Conservation (phyloP, 306 rosid species). For the Calophaca sinica region DNA sequence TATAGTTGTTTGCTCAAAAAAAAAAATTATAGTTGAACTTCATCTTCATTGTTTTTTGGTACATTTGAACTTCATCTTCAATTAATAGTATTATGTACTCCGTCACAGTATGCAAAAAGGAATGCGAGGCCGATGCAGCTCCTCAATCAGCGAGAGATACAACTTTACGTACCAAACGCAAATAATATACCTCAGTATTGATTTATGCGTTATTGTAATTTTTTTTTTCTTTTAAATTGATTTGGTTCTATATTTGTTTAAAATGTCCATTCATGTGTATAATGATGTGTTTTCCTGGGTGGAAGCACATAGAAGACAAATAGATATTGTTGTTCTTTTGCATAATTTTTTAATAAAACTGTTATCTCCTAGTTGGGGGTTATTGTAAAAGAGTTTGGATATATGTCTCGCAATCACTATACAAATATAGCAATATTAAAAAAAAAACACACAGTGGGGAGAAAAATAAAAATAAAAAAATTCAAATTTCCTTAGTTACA, state of each 20-base stretch:
- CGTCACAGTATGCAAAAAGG: conserved; percentile 48
- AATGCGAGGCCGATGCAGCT: conserved; percentile 57
- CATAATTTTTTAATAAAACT: too few relatives aligned
- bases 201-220: conserved; percentile 4
- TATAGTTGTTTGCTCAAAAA: neutral
- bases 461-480: too few relatives aligned
- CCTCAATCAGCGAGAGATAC: conserved; percentile 35
- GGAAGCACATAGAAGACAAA: neutral
- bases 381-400: too few relatives aligned
- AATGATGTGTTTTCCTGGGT: neutral
- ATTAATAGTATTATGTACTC: neutral
- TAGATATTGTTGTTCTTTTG: too few relatives aligned
- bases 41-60: too few relatives aligned
- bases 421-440: too few relatives aligned
- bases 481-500: too few relatives aligned
- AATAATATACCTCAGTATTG: conserved; percentile 21
- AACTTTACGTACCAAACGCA: conserved; percentile 40
- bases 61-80: neutral
- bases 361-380: too few relatives aligned
- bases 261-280: neutral
- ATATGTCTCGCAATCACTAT: too few relatives aligned
- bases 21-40: too few relatives aligned
- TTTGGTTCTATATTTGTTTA: conserved; percentile 14
- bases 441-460: too few relatives aligned
- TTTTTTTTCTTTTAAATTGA: neutral